A percentile compares a stretch with the other conserved stretches of the same genome.
Conservation (phyloP, 2,329 filamentous ascomycete species). For the Colletotrichum endophyticum region DNA sequence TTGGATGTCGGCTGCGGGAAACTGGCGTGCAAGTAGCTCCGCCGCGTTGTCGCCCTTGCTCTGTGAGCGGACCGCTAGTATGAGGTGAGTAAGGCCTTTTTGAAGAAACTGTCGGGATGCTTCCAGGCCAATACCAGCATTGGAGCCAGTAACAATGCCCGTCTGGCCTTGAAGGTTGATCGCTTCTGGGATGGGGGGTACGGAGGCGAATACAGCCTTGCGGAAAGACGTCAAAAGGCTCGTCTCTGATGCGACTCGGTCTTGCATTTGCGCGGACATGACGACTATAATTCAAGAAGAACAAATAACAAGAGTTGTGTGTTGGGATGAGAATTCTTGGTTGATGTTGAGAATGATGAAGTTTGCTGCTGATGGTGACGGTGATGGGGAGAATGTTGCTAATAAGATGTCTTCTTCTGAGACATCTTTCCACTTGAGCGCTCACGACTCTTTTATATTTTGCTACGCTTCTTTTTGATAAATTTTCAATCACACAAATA, state of each 20-base stretch:
- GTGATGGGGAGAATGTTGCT: not conserved
- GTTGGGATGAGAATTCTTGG: not conserved
- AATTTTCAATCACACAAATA: not conserved
- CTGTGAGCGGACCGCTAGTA: slow-evolving; percentile 50
- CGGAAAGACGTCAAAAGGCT: not conserved
- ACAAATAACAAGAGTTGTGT: not conserved
- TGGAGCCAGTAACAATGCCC: not conserved
- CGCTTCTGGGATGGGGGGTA: not conserved
- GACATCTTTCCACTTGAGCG: not conserved
- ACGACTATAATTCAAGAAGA: not conserved
- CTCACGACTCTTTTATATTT: not conserved
- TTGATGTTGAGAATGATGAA: not conserved
- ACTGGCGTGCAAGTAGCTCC: slow-evolving; percentile 27
- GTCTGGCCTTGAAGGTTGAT: not conserved
- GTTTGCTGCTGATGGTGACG: not conserved
- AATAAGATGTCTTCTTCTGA: not conserved
- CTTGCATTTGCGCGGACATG: not conserved
- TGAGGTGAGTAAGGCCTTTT: slow-evolving; percentile 40
- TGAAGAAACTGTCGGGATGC: not conserved
- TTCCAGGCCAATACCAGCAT: not conserved
- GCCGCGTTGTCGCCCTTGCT: slow-evolving; percentile 47
- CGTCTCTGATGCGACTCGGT: not conserved
- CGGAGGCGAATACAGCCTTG: not conserved
- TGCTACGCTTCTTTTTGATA: not conserved
- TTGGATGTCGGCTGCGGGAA: slow-evolving; percentile 34